Percentiles rank a stretch among this genome's conserved stretches.
Evolutionary conservation across 2,329 filamentous ascomycete genomes (phyloP).

Genomic region (Emmonsiellopsis sp.): DNA sequence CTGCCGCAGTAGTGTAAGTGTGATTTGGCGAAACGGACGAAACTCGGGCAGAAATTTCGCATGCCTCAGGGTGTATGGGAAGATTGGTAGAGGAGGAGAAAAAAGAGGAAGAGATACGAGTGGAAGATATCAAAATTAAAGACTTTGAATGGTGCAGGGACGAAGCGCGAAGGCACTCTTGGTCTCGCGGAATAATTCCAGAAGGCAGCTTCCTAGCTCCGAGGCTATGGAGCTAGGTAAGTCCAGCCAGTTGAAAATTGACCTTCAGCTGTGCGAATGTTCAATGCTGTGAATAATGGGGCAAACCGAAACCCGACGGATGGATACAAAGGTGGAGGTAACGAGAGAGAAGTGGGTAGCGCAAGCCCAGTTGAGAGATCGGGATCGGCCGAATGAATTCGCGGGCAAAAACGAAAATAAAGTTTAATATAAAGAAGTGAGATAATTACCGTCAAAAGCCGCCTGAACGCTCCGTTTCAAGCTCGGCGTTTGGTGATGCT

Average conservation of each 20-base stretch:
- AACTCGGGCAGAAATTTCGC: background rate
- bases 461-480: slow-evolving; percentile 36
- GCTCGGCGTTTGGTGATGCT: slow-evolving; percentile 19
- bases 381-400: background rate
- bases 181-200: too few species aligned
- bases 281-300: background rate
- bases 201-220: too few species aligned
- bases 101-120: too few species aligned
- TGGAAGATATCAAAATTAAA: too few species aligned
- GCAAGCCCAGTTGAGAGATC: slow-evolving; percentile 8
- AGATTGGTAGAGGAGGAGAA: too few species aligned
- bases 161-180: too few species aligned
- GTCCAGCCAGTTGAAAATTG: too few species aligned
- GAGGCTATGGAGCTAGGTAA: too few species aligned
- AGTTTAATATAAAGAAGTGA: slow-evolving; percentile 4
- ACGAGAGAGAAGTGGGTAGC: slow-evolving; percentile 1
- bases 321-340: background rate
- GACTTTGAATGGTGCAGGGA: too few species aligned
- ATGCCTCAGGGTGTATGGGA: too few species aligned
- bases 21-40: background rate
- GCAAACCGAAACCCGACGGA: slow-evolving; percentile 1
- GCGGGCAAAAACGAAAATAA: slow-evolving; percentile 4
- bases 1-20: background rate
- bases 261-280: too few species aligned
- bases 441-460: slow-evolving; percentile 37